These are phyloP conservation scores for Coemansia sp. DNA, from an alignment of 192 early-diverging fungal species.

Conservation along the genomic window DNA sequence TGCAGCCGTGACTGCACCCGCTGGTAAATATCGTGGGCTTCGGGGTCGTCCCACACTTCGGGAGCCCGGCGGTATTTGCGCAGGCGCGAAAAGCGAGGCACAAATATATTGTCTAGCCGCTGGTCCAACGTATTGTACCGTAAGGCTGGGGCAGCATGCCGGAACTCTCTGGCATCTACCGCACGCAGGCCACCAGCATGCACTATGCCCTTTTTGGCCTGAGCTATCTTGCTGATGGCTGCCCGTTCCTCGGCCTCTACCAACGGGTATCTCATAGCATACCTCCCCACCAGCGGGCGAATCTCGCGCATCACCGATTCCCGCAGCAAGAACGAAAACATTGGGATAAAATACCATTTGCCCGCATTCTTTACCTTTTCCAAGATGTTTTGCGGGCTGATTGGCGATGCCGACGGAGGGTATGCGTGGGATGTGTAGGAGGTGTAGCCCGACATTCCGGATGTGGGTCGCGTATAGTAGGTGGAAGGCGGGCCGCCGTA, in stretches of 20 bases:
- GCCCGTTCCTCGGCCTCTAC: constrained; percentile 39
- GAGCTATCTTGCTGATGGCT: constrained; percentile 6
- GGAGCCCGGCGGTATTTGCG: constrained; percentile 46
- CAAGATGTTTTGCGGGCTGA: constrained; percentile 9
- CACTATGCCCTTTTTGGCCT: constrained; percentile 15
- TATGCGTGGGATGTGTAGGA: constrained; percentile 20
- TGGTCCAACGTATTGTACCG: constrained; percentile 30
- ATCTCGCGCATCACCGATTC: constrained; percentile 14
- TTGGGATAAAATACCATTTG: constrained; percentile 29
- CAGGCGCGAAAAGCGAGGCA: constrained; percentile 41
- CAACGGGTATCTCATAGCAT: constrained; percentile 43
- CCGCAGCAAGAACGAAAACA: constrained; percentile 25
- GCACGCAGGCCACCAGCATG: constrained; percentile 30
- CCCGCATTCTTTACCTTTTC: constrained; percentile 15
- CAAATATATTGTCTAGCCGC: constrained; percentile 31
- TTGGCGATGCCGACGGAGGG: constrained; percentile 2
- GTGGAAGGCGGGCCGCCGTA: constrained; percentile 4
- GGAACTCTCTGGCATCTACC: constrained; percentile 32
- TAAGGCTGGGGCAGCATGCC: constrained; percentile 25
- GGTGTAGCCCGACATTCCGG: constrained; percentile 11
- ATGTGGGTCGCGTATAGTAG: constrained; percentile 14
- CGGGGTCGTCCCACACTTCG: constrained; percentile 52
- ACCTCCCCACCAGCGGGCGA: constrained; percentile 35
- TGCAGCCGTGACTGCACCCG: constrained; percentile 20
- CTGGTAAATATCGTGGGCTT: constrained; percentile 41